Percentiles rank a stretch among this genome's conserved stretches.
These are phyloP conservation scores for Anastatica hierochuntica DNA, from an alignment of 345 rosid genomes.

Conservation along the genomic window DNA sequence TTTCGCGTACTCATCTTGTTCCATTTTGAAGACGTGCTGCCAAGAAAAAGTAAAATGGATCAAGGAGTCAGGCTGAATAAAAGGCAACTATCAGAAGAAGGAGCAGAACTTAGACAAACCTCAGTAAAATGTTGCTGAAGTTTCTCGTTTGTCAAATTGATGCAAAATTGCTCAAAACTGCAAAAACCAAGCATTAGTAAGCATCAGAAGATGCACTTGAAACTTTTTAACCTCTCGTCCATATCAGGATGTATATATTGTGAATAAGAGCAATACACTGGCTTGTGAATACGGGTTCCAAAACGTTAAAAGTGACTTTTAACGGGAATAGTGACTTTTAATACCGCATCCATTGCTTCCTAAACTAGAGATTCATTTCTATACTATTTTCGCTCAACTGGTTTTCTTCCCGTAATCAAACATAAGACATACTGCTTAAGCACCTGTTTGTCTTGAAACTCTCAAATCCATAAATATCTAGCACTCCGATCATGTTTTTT, in stretches of 20 bases:
- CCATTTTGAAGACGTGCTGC: conserved; percentile 99
- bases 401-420: too few species aligned
- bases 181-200: conserved; percentile 21
- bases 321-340: too few species aligned
- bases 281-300: too few species aligned
- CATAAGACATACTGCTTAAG: too few species aligned
- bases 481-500: conserved; percentile 75
- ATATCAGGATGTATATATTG: neutral
- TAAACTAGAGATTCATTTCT: too few species aligned
- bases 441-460: conserved; percentile 99
- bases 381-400: too few species aligned
- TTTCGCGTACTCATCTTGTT: conserved; percentile 96
- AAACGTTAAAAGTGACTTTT: too few species aligned
- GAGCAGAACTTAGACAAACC: conserved; percentile 37
- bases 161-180: conserved; percentile 99
- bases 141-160: conserved; percentile 97
- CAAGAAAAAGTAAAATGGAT: conserved; percentile 21
- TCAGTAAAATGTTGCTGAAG: conserved; percentile 97
- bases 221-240: neutral
- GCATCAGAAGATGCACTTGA: conserved; percentile 10
- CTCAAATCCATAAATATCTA: conserved; percentile 98
- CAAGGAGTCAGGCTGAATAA: conserved; percentile 14
- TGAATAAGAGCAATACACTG: too few species aligned
- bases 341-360: too few species aligned
- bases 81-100: conserved; percentile 7